Conservation (phyloP, 306 rosid species). For the Cyclanthera cordifolia region DNA sequence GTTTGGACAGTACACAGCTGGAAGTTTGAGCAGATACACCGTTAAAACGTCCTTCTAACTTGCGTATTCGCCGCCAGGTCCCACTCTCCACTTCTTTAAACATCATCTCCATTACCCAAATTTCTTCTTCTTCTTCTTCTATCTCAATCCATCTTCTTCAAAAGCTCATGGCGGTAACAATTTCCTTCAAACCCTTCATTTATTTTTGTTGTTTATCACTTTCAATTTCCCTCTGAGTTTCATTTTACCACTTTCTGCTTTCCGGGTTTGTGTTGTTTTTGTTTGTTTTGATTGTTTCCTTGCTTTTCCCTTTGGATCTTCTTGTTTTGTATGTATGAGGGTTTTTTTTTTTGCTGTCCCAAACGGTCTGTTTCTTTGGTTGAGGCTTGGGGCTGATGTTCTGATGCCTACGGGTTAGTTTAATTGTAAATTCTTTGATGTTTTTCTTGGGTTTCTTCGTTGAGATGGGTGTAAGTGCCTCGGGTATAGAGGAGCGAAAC, state of each 20-base stretch:
- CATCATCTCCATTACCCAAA: too few relatives aligned
- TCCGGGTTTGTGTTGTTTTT: background rate
- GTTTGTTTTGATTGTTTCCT: background rate
- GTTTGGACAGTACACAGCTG: slow-evolving; percentile 5
- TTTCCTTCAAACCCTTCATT: background rate
- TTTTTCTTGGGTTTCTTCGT: too few relatives aligned
- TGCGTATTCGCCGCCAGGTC: background rate
- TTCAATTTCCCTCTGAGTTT: background rate
- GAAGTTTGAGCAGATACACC: slow-evolving; percentile 4
- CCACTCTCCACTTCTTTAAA: slow-evolving; percentile 14
- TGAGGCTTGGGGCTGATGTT: too few relatives aligned
- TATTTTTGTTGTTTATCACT: background rate
- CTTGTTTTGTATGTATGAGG: too few relatives aligned
- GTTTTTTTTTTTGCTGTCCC: too few relatives aligned
- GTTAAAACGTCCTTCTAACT: slow-evolving; percentile 1
- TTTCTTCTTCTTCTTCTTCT: too few relatives aligned
- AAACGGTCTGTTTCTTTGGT: too few relatives aligned
- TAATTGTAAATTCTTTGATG: too few relatives aligned
- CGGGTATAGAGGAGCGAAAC: too few relatives aligned
- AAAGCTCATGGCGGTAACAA: slow-evolving; percentile 17
- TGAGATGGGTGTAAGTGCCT: too few relatives aligned
- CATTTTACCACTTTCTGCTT: background rate
- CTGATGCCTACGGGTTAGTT: too few relatives aligned
- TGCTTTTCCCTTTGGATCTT: background rate
- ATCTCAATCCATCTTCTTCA: too few relatives aligned